Conservation (phyloP, 805 yeast genomes). For the Blastobotrys chiropterorum region DNA sequence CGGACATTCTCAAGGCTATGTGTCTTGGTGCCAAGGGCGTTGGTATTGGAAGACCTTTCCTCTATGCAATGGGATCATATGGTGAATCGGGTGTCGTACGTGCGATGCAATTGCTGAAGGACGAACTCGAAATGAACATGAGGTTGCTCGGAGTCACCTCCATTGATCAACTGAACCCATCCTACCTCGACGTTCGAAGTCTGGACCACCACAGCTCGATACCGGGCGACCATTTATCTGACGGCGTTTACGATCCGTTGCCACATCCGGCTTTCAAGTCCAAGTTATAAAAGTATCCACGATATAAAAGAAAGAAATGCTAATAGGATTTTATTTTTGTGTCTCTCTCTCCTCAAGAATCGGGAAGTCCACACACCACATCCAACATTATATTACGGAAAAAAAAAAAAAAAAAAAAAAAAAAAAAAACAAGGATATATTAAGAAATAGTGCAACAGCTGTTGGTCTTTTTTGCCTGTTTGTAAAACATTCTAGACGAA, state of each 20-base stretch:
- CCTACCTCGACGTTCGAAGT: slow-evolving; percentile 52
- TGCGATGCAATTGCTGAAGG: slow-evolving; percentile 60
- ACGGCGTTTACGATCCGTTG: slow-evolving; percentile 51
- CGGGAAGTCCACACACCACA: no score
- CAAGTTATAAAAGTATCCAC: slow-evolving; percentile 19
- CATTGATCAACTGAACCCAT: slow-evolving; percentile 53
- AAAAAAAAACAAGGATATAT: slow-evolving; percentile 9
- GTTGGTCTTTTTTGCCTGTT: slow-evolving; percentile 92
- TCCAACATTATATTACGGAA: background rate
- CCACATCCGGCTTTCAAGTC: slow-evolving; percentile 45
- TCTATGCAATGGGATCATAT: slow-evolving; percentile 73
- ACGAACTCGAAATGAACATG: slow-evolving; percentile 73
- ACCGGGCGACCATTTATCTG: slow-evolving; percentile 52
- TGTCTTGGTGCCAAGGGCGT: slow-evolving; percentile 72
- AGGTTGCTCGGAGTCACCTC: slow-evolving; percentile 66
- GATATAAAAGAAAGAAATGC: no score
- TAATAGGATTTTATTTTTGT: no score
- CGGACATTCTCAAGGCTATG: slow-evolving; percentile 70
- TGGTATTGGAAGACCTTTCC: slow-evolving; percentile 70
- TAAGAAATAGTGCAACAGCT: slow-evolving; percentile 79
- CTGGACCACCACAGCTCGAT: slow-evolving; percentile 35
- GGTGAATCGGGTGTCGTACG: slow-evolving; percentile 68
- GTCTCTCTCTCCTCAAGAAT: no score
- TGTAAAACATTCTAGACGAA: slow-evolving; percentile 88
- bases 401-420: background rate